A percentile compares a stretch with the other conserved stretches of the same genome.
phyloP scores from a whole-genome alignment of 78 protist genomes.

The Chrysochromulina tobinii region DNA sequence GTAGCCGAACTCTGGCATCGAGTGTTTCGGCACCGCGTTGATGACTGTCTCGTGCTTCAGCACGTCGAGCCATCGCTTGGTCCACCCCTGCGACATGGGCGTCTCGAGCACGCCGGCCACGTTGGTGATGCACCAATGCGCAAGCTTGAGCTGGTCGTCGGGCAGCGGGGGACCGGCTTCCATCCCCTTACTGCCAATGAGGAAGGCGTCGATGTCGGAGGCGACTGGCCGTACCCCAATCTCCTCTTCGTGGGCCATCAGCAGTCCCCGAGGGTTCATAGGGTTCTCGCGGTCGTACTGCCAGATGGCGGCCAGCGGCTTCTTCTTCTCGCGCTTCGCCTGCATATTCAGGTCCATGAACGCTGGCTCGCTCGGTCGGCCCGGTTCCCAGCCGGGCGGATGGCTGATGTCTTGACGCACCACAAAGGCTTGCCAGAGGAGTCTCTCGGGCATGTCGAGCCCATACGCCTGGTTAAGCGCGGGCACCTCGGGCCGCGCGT shows the following conservation, averaged over 20 bases:
- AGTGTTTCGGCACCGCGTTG: background rate
- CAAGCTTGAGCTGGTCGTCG: background rate
- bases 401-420: too few species aligned
- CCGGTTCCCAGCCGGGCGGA: too few species aligned
- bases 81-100: background rate
- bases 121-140: background rate
- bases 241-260: background rate
- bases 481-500: too few species aligned
- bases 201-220: background rate
- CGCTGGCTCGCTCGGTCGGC: background rate
- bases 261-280: background rate
- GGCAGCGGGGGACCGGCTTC: background rate
- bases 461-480: too few species aligned
- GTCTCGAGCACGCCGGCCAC: background rate
- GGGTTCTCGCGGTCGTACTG: background rate
- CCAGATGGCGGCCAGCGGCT: background rate
- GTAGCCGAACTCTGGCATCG: background rate
- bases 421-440: too few species aligned
- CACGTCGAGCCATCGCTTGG: background rate
- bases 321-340: background rate
- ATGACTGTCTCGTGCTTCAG: background rate
- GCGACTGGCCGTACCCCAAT: background rate
- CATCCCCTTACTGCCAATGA: background rate
- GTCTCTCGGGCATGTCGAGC: too few species aligned
- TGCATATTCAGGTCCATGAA: background rate